Evolutionary conservation across 78 protist genomes (phyloP).

Genomic region (Speleostelium caveatum): DNA sequence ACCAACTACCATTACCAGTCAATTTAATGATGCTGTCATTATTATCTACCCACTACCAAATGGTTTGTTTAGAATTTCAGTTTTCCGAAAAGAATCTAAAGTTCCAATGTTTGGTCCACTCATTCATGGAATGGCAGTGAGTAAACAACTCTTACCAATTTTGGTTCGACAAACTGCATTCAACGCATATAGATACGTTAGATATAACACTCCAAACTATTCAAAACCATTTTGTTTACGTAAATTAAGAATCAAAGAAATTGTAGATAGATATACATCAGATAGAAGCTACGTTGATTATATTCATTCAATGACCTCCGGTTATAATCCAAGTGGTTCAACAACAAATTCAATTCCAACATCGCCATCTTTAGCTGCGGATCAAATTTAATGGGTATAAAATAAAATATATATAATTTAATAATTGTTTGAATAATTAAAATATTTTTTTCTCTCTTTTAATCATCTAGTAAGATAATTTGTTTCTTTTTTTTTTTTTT

Average conservation of each 20-base stretch:
- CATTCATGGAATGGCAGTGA: slow-evolving; percentile 87
- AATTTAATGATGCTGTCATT: slow-evolving; percentile 91
- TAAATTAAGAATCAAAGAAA: slow-evolving; percentile 61
- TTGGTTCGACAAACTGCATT: slow-evolving; percentile 95
- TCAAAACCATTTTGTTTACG: slow-evolving; percentile 58
- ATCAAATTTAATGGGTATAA: not conserved
- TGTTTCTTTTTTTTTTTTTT: no score
- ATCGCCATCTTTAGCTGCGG: not conserved
- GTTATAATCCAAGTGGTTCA: not conserved
- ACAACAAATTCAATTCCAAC: not conserved
- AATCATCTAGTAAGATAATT: no score
- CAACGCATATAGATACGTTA: slow-evolving; percentile 86
- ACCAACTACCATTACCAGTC: slow-evolving; percentile 85
- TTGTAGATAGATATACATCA: slow-evolving; percentile 55
- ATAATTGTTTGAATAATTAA: not conserved
- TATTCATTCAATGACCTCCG: slow-evolving; percentile 40
- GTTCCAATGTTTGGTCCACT: slow-evolving; percentile 94
- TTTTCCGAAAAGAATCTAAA: slow-evolving; percentile 70
- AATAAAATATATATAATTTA: no score
- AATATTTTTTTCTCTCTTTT: not conserved
- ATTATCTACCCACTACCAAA: slow-evolving; percentile 92
- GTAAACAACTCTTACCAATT: slow-evolving; percentile 77
- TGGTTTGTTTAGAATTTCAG: slow-evolving; percentile 85
- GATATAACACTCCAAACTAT: slow-evolving; percentile 62
- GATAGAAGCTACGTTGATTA: slow-evolving; percentile 62